Evolutionary conservation across 345 rosid genomes (phyloP).

Genomic region (Sisymbrium irio): DNA sequence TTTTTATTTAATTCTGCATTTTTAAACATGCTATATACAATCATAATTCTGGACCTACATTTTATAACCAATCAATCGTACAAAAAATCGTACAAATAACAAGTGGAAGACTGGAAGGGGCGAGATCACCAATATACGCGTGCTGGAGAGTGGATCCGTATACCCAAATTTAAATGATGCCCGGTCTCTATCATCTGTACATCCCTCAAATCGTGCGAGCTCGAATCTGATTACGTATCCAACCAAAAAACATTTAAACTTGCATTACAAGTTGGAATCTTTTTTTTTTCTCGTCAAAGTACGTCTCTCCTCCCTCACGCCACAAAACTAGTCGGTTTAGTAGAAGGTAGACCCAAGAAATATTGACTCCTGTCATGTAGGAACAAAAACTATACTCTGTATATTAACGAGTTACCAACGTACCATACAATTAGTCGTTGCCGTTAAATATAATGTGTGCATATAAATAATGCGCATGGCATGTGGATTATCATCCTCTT

Average conservation of each 20-base stretch:
- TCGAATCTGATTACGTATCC: slow-evolving; percentile 14
- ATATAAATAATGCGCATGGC: not conserved
- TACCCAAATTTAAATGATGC: not conserved
- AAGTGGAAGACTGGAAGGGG: slow-evolving; percentile 3
- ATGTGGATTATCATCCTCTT: not conserved
- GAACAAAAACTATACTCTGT: not conserved
- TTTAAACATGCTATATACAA: not conserved
- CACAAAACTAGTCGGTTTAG: not conserved
- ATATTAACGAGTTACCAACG: not conserved
- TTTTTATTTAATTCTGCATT: not conserved
- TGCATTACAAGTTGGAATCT: not conserved
- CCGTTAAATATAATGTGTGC: not conserved
- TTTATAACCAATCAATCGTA: not conserved
- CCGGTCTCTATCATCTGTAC: not conserved
- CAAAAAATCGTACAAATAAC: slow-evolving; percentile 1
- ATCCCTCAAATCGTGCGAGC: slow-evolving; percentile 6
- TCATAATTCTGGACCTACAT: not conserved
- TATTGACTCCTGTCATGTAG: slow-evolving; percentile 1
- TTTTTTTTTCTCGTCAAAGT: not conserved
- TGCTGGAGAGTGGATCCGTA: slow-evolving; percentile 12
- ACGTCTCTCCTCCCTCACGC: not conserved
- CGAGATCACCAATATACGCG: not conserved
- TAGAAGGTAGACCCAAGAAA: slow-evolving; percentile 2
- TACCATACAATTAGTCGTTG: not conserved
- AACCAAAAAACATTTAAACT: not conserved